Base-by-base conservation (phyloP, 768 basidiomycete genomes). In the Boletus bicolor region DNA sequence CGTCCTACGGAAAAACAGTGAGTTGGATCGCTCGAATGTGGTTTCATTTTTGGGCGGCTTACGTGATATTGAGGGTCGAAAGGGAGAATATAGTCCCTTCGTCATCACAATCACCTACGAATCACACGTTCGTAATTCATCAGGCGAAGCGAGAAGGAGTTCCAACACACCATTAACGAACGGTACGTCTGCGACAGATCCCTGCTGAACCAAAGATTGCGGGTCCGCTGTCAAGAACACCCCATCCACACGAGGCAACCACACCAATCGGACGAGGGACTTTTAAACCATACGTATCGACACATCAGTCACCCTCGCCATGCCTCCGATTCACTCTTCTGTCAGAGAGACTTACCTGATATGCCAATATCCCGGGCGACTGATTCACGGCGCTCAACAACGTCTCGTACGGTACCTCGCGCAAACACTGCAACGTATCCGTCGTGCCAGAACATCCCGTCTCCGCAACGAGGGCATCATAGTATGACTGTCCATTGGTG, bases 21-120 rank as follows among this genome's bases (percentile, higher is more conserved):
- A 3, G n/a, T 5, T 44, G 9, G 30, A 6, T 3, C 14, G 5
- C 28, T 26, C 2, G 10, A 12, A 12, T 4, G 9, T 17, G 37
- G 7, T 7, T n/a, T 30, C 5, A 3, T 2, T 45, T 12, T 7
- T 10, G 30, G 3, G n/a, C 6, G 19, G 17, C 77, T 51, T 57
- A 79, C 80, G 79, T 82, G 52, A 81, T 55, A 51, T 83, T 82
- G 39, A 77, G 54, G 2, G 73, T 79, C 2, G 79, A 70, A 8
- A 79, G 58, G 3, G 79, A 72, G 60, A 82, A 82, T 0, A 79
- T 28, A 0, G 76, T 76, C 53, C 76, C 77, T 55, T 77, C 76
- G 36, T 79, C 77, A 46, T 78, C 75, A 32, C 68, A 70, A 46
- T 73, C 64, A 1, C 78, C 77, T n/a, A 28, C 62, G 28, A 14